A percentile compares a stretch with the other conserved stretches of the same genome.
Evolutionary conservation across 1,284 basidiomycete species (phyloP).

Genomic region (Apiotrichum sp.): DNA sequence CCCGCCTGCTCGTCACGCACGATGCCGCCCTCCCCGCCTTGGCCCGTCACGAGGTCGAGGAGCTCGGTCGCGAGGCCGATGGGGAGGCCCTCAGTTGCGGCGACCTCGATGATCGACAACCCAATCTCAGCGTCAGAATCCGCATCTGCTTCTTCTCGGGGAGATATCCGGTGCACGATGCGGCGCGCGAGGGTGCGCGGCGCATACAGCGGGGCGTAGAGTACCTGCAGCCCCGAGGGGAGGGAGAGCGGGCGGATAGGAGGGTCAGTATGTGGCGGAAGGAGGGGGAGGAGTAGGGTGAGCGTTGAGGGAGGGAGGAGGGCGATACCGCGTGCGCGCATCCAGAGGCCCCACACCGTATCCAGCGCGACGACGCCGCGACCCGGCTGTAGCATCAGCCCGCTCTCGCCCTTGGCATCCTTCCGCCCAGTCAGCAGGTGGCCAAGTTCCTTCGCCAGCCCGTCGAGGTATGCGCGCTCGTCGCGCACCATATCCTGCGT

Average conservation of each 20-base stretch:
- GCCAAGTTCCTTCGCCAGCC: constrained; percentile 77
- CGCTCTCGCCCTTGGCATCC: constrained; percentile 23
- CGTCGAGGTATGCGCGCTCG: constrained; percentile 71
- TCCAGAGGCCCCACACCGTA: constrained; percentile 97
- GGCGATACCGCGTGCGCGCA: constrained; percentile 87
- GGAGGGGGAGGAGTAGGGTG: constrained; percentile 61
- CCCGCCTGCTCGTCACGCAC: constrained; percentile 64
- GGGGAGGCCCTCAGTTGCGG: constrained; percentile 61
- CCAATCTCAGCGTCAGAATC: constrained; percentile 23
- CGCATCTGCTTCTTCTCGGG: constrained; percentile 37
- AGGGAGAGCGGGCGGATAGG: constrained; percentile 65
- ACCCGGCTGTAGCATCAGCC: constrained; percentile 34
- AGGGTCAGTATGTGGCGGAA: constrained; percentile 64
- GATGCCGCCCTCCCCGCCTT: constrained; percentile 47
- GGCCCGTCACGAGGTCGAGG: constrained; percentile 51
- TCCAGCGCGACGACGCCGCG: constrained; percentile 77
- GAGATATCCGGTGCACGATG: constrained; percentile 54
- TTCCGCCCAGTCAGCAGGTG: constrained; percentile 54
- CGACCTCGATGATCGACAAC: constrained; percentile 54
- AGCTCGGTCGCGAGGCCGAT: constrained; percentile 68
- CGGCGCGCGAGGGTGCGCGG: constrained; percentile 61
- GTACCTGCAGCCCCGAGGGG: constrained; percentile 65
- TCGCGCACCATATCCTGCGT: constrained; percentile 85
- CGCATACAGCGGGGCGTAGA: constrained; percentile 74
- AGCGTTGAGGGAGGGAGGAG: constrained; percentile 83